Evolutionary conservation across 2,329 filamentous ascomycete genomes (phyloP).

Genomic region (Hymenoscyphus linearis): DNA sequence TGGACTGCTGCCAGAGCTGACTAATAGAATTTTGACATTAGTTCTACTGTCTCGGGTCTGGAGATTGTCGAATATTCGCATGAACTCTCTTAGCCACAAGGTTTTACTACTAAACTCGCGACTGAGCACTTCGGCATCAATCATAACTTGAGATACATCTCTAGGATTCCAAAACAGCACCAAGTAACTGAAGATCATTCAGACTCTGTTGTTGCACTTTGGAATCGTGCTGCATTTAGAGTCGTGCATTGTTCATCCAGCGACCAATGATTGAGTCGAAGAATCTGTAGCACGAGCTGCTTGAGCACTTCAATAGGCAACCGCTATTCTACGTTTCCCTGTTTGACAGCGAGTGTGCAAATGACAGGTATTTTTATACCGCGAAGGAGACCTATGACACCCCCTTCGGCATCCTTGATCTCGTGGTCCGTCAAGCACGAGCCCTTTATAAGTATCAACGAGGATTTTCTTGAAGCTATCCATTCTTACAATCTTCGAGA

Average conservation of each 20-base stretch:
- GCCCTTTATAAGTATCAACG: slow-evolving; percentile 8
- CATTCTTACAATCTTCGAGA: slow-evolving; percentile 8
- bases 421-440: slow-evolving; percentile 1
- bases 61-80: not conserved
- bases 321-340: not conserved
- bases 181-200: slow-evolving; percentile 13
- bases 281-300: slow-evolving; percentile 10
- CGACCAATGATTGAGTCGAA: slow-evolving; percentile 6
- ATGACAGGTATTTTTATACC: slow-evolving; percentile 1
- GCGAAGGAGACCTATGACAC: not conserved
- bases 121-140: slow-evolving; percentile 10
- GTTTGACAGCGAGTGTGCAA: slow-evolving; percentile 2
- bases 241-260: slow-evolving; percentile 1
- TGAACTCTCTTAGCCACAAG: not conserved
- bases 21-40: slow-evolving; percentile 2
- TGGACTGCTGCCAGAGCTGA: not conserved
- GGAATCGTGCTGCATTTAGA: slow-evolving; percentile 4
- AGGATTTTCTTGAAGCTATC: slow-evolving; percentile 4
- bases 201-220: slow-evolving; percentile 9
- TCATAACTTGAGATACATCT: slow-evolving; percentile 11
- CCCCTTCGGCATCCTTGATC: slow-evolving; percentile 5
- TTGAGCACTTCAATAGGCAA: slow-evolving; percentile 10
- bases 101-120: not conserved
- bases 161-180: slow-evolving; percentile 5
- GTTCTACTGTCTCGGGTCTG: not conserved